Evolutionary conservation across 371 early-diverging fungal genomes (phyloP).

Genomic region (Mucor velutinosus): DNA sequence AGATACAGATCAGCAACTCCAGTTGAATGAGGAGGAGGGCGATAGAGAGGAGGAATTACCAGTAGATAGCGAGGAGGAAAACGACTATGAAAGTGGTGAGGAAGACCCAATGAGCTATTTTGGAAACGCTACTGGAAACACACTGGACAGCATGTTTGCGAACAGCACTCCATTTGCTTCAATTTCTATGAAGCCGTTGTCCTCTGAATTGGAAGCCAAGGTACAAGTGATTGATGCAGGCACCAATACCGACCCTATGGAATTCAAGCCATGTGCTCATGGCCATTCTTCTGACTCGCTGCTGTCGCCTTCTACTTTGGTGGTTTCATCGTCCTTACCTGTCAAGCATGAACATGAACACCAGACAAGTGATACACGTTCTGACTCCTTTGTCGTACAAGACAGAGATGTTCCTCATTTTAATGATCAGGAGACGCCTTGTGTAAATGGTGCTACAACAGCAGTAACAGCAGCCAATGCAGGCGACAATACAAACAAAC

Average conservation of each 20-base stretch:
- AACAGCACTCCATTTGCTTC: slow-evolving; percentile 10
- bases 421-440: neutral
- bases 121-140: slow-evolving; percentile 3
- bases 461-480: neutral
- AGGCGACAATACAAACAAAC: neutral
- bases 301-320: neutral
- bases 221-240: slow-evolving; percentile 19
- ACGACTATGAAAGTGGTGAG: neutral
- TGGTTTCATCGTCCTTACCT: neutral
- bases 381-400: slow-evolving; percentile 9
- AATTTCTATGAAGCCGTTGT: slow-evolving; percentile 23
- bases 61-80: neutral
- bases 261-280: neutral
- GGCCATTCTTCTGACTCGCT: neutral
- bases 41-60: neutral
- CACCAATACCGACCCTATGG: slow-evolving; percentile 26
- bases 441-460: neutral
- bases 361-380: neutral
- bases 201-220: slow-evolving; percentile 28
- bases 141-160: neutral
- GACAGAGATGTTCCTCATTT: neutral
- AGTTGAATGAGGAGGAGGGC: neutral
- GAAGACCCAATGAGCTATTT: neutral
- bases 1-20: slow-evolving; percentile 1
- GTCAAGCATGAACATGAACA: neutral